phyloP scores from a whole-genome alignment of 306 rosid species.

The Quercus mongolica region DNA sequence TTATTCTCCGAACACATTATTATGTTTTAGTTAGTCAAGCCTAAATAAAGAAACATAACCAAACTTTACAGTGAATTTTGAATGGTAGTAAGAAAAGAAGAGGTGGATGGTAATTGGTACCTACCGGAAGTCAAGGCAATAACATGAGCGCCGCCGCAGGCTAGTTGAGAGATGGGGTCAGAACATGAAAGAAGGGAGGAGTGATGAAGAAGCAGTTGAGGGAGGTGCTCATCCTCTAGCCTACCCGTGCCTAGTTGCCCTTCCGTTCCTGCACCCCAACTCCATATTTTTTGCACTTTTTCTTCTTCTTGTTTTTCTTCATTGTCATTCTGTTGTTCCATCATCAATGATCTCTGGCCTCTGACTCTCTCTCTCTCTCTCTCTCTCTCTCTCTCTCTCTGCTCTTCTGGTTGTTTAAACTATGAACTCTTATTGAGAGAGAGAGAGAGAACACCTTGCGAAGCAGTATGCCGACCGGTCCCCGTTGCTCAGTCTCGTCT shows the following conservation, averaged over 20 bases:
- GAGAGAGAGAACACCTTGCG: too few relatives aligned
- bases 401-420: neutral
- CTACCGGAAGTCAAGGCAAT: conserved; percentile 69
- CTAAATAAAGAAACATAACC: too few relatives aligned
- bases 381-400: neutral
- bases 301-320: neutral
- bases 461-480: too few relatives aligned
- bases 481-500: too few relatives aligned
- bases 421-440: too few relatives aligned
- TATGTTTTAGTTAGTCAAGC: too few relatives aligned
- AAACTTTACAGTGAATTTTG: neutral
- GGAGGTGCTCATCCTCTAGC: conserved; percentile 58
- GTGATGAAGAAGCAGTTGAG: conserved; percentile 49
- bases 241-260: conserved; percentile 66
- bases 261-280: conserved; percentile 99
- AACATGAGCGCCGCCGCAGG: conserved; percentile 93
- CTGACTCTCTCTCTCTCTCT: neutral
- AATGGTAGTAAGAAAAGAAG: neutral
- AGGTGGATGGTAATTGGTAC: too few relatives aligned
- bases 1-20: too few relatives aligned
- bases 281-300: conserved; percentile 50
- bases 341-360: neutral
- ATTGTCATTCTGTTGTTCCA: conserved; percentile 15
- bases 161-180: conserved; percentile 45
- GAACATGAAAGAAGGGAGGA: conserved; percentile 30